phyloP scores from a whole-genome alignment of 1,284 basidiomycete genomes.

The Anthracocystis panici-leucophaei region DNA sequence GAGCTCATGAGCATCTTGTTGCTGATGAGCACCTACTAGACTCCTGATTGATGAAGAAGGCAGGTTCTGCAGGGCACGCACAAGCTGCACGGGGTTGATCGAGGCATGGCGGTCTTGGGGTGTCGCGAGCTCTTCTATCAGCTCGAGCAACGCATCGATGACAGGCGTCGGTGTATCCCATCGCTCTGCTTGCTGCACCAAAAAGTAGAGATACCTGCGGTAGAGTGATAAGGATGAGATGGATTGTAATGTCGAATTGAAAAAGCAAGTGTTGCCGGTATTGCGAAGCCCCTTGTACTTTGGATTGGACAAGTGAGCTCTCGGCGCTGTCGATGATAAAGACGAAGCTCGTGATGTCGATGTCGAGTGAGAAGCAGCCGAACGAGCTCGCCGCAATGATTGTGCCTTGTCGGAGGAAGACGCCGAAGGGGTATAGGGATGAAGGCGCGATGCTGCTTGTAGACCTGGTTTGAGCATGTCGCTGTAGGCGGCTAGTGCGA shows the following conservation, averaged over 20 bases:
- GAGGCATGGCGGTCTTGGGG: slow-evolving; percentile 53
- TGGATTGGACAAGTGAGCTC: slow-evolving; percentile 16
- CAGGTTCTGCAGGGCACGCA: slow-evolving; percentile 50
- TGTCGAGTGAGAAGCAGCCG: slow-evolving; percentile 14
- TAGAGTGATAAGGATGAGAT: slow-evolving; percentile 52
- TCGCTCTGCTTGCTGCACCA: slow-evolving; percentile 52
- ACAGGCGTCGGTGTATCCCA: slow-evolving; percentile 66
- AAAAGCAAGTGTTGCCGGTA: slow-evolving; percentile 68
- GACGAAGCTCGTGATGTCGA: slow-evolving; percentile 16
- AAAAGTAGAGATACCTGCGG: slow-evolving; percentile 40
- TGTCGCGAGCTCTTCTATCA: slow-evolving; percentile 49
- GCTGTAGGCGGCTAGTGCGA: slow-evolving; percentile 20
- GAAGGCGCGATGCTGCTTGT: slow-evolving; percentile 32
- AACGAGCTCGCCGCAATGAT: slow-evolving; percentile 29
- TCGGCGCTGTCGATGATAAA: slow-evolving; percentile 8
- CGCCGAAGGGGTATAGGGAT: slow-evolving; percentile 33
- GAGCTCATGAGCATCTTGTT: slow-evolving; percentile 69
- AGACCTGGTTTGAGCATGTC: slow-evolving; percentile 47
- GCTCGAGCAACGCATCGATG: slow-evolving; percentile 58
- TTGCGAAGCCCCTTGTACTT: slow-evolving; percentile 61
- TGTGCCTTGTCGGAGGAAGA: slow-evolving; percentile 16
- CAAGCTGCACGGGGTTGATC: slow-evolving; percentile 54
- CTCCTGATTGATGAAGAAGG: slow-evolving; percentile 56
- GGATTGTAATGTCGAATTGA: slow-evolving; percentile 66
- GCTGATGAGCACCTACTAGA: slow-evolving; percentile 65